Evolutionary conservation across 768 basidiomycete genomes (phyloP).

Genomic region (Sarcodon aspratus): DNA sequence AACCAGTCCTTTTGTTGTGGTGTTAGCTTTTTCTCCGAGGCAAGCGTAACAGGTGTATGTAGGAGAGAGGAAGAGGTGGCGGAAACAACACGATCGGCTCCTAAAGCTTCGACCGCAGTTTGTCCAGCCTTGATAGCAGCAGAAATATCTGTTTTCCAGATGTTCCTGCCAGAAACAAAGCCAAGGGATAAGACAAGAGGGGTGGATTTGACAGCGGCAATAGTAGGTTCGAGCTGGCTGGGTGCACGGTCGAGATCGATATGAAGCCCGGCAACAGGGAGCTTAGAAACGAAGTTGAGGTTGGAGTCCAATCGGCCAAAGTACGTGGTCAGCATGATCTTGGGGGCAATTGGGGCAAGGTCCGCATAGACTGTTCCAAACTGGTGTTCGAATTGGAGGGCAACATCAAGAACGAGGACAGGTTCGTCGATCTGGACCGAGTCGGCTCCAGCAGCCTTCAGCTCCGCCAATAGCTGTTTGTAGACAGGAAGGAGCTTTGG

Average conservation of each 20-base stretch:
- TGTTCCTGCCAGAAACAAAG: slow-evolving; percentile 95
- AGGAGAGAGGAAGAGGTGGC: slow-evolving; percentile 97
- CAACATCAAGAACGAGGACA: slow-evolving; percentile 84
- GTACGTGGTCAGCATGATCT: slow-evolving; percentile 92
- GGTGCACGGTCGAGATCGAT: slow-evolving; percentile 95
- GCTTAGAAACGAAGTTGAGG: slow-evolving; percentile 77
- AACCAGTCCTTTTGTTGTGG: slow-evolving; percentile 93
- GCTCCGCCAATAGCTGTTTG: slow-evolving; percentile 77
- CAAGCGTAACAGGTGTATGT: slow-evolving; percentile 94
- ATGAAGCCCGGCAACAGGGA: slow-evolving; percentile 90
- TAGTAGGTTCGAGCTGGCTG: slow-evolving; percentile 71
- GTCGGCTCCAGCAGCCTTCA: slow-evolving; percentile 88
- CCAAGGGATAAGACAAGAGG: slow-evolving; percentile 81
- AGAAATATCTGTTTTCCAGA: slow-evolving; percentile 96
- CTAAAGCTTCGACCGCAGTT: slow-evolving; percentile 76
- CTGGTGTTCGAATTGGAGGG: slow-evolving; percentile 64
- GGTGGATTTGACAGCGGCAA: slow-evolving; percentile 78
- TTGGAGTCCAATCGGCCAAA: slow-evolving; percentile 95
- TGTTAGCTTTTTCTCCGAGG: slow-evolving; percentile 84
- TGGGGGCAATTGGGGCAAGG: slow-evolving; percentile 73
- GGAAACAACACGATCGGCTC: slow-evolving; percentile 80
- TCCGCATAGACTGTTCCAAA: slow-evolving; percentile 74
- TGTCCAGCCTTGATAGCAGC: slow-evolving; percentile 74
- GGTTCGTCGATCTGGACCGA: slow-evolving; percentile 98
- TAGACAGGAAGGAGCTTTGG: slow-evolving; percentile 86